These are phyloP conservation scores for Microbotryomycetes sp. DNA, from an alignment of 1,284 basidiomycete species.

Conservation along the genomic window DNA sequence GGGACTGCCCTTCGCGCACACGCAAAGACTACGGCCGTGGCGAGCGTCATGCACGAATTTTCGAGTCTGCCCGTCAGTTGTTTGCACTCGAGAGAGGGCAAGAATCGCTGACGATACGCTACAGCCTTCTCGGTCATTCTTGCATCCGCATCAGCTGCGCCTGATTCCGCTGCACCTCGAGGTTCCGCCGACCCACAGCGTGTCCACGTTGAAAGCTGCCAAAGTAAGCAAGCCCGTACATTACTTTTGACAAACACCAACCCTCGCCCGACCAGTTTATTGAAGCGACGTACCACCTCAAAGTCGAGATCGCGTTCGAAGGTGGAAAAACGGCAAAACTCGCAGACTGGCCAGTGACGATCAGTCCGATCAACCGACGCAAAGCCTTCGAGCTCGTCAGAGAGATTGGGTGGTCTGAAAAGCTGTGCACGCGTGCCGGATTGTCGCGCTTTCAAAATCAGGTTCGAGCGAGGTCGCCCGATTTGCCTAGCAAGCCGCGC, in stretches of 20 bases:
- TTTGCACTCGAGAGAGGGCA: background rate
- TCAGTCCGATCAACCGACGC: constrained; percentile 5
- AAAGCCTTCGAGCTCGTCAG: constrained; percentile 12
- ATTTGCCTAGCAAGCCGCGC: background rate
- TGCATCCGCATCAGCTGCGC: constrained; percentile 9
- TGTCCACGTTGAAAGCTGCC: constrained; percentile 18
- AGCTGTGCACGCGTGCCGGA: constrained; percentile 13
- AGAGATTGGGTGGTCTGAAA: constrained; percentile 23
- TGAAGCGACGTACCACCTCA: constrained; percentile 25
- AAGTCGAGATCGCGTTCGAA: constrained; percentile 19
- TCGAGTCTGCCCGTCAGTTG: background rate
- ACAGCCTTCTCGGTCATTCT: background rate
- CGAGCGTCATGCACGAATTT: background rate
- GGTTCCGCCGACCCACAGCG: constrained; percentile 7
- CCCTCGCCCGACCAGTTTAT: constrained; percentile 7
- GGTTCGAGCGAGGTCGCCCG: background rate
- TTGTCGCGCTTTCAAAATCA: background rate
- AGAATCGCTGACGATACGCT: background rate
- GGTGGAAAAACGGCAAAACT: constrained; percentile 14
- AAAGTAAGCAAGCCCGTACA: background rate
- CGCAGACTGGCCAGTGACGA: constrained; percentile 16
- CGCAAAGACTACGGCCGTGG: background rate
- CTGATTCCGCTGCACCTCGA: constrained; percentile 3
- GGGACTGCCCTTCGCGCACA: background rate
- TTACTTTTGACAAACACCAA: no score